Conservation (phyloP, 805 yeast species). For the Kazachstania viticola region DNA sequence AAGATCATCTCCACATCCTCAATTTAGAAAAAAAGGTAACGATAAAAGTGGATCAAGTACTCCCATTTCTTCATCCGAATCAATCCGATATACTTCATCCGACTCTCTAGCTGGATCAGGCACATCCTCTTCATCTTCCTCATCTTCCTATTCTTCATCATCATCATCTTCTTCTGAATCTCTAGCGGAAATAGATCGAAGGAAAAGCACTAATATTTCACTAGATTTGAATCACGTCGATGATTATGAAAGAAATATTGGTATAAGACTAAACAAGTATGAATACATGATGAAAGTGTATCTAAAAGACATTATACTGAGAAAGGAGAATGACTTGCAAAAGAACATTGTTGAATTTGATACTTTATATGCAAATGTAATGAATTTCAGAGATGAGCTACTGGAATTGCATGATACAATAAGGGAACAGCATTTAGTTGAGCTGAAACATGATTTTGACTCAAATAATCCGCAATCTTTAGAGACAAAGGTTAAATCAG, state of each 20-base stretch:
- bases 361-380: constrained; percentile 16
- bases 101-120: constrained; percentile 1
- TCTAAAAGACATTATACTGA: constrained; percentile 14
- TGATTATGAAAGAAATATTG: constrained; percentile 16
- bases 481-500: constrained; percentile 6
- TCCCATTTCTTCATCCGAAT: not conserved
- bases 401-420: constrained; percentile 20
- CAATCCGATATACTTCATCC: not conserved
- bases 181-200: not conserved
- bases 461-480: constrained; percentile 20
- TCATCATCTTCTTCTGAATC: constrained; percentile 6
- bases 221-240: constrained; percentile 14
- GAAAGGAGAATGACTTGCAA: constrained; percentile 20
- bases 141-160: constrained; percentile 3
- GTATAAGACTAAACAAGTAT: constrained; percentile 12
- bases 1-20: too few relatives aligned
- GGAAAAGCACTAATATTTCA: constrained; percentile 3
- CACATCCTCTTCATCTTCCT: constrained; percentile 4
- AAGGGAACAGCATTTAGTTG: constrained; percentile 18
- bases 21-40: too few relatives aligned
- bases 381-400: constrained; percentile 18
- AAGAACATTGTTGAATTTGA: constrained; percentile 20
- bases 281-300: constrained; percentile 16
- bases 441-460: constrained; percentile 21
- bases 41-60: too few relatives aligned